Evolutionary conservation across 1,139 yeast genomes (phyloP), one percentile per base, ranked within the genome.

Genomic region (Yamadazyma sp.): DNA sequence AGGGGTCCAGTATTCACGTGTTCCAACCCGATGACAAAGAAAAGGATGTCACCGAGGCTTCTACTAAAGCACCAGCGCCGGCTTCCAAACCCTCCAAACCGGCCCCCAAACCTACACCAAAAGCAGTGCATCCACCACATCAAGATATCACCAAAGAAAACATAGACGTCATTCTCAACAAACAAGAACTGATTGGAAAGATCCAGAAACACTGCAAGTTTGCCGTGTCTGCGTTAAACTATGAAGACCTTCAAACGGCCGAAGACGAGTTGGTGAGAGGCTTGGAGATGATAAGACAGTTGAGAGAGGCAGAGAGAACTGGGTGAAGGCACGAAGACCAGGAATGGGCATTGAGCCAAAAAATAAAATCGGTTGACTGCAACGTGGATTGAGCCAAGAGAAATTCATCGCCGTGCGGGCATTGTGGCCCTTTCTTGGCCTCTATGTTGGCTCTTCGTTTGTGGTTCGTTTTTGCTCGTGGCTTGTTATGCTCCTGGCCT

Each of bases 151-250:
- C 51, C 15, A 66, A 66, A 43, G 73, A 64, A 20, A 73, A 75
- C 33, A 73, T 84, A 20, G 62, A 63, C 29, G 58, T 64, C 28
- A 75, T 85, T 33, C 58, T 86, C 44, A 75, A 75, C 46, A 73
- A 75, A 32, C 77, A 84, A 15, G 88, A 85, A 43, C 68, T 74
- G 28, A 79, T 85, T 17, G 50, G 77, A n/a, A 68, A 73, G 48
- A 86, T 89, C 0, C 97, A 91, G 56, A 88, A 86, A 55, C 86
- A 81, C 49, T 92, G 97, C 37, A 87, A 84, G 59, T 92, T 83
- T 60, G 98, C 97, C 3, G 83, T 91, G 8, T 87, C 96, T 36
- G 98, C 98, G 0, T 73, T 92, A 51, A 91, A 89, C 58, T 92
- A 89, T 59, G 98, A 92, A 48, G 98, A 92, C 54, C 67, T 81